These are phyloP conservation scores for Aristolochia contorta DNA, from an alignment of 164 flowering plant genomes.

Conservation along the genomic window DNA sequence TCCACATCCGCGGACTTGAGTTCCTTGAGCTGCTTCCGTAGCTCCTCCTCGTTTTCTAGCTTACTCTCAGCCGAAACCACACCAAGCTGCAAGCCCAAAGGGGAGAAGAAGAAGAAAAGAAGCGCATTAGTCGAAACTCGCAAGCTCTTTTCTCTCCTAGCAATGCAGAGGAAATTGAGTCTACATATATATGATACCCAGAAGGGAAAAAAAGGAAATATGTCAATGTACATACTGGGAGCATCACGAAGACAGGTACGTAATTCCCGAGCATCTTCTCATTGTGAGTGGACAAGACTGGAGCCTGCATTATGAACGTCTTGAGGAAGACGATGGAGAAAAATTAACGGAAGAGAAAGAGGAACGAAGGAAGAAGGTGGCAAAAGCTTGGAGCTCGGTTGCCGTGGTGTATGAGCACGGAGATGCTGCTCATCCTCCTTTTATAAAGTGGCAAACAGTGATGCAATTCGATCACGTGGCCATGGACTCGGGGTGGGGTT, in stretches of 20 bases:
- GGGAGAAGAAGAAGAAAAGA: background rate
- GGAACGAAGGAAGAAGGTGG: too few relatives aligned
- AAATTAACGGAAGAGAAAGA: too few relatives aligned
- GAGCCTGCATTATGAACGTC: background rate
- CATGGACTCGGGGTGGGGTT: background rate
- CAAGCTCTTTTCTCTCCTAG: background rate
- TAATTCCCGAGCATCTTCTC: conserved; percentile 52
- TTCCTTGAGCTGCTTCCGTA: conserved; percentile 49
- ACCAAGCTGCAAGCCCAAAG: conserved; percentile 47
- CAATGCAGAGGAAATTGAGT: background rate
- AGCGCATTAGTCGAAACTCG: too few relatives aligned
- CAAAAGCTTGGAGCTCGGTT: too few relatives aligned
- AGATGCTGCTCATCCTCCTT: too few relatives aligned
- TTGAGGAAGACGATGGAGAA: too few relatives aligned
- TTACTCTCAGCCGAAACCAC: conserved; percentile 44
- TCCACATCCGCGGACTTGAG: conserved; percentile 56
- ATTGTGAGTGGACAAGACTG: background rate
- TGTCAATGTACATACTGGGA: conserved; percentile 22
- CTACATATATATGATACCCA: too few relatives aligned
- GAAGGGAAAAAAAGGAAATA: background rate
- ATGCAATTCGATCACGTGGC: background rate
- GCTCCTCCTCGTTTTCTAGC: conserved; percentile 24
- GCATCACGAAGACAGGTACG: conserved; percentile 64
- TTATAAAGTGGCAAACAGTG: too few relatives aligned
- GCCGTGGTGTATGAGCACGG: too few relatives aligned